A percentile compares a stretch with the other conserved stretches of the same genome.
phyloP scores from a whole-genome alignment of 2,329 filamentous ascomycete genomes.

The Chalara sp. region DNA sequence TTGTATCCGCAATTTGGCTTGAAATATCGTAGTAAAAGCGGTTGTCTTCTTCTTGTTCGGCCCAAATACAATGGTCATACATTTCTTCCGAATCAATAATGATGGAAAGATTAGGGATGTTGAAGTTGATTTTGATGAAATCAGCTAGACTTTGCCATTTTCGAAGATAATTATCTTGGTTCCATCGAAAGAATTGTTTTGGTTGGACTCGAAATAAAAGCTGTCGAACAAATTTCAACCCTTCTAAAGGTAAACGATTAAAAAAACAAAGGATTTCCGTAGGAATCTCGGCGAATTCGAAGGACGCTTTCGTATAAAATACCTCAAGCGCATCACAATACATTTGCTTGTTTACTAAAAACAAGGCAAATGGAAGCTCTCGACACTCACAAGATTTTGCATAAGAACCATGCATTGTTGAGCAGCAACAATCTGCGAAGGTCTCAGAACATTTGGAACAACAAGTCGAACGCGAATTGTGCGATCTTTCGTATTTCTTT shows the following conservation, averaged over 20 bases:
- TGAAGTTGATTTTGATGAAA: not conserved
- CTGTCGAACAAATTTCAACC: not conserved
- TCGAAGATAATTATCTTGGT: not conserved
- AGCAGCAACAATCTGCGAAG: slow-evolving; percentile 2
- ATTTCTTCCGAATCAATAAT: not conserved
- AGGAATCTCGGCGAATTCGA: not conserved
- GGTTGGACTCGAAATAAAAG: not conserved
- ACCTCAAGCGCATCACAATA: not conserved
- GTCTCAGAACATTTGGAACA: not conserved
- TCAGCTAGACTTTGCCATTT: not conserved
- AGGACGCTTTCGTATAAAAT: not conserved
- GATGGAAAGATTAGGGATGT: not conserved
- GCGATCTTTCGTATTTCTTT: not conserved
- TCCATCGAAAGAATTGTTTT: not conserved
- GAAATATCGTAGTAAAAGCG: not conserved
- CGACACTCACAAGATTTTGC: not conserved
- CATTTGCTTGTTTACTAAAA: slow-evolving; percentile 1
- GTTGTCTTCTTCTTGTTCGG: not conserved
- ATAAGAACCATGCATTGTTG: not conserved
- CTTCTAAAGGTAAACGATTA: not conserved
- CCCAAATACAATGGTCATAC: not conserved
- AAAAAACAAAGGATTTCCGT: not conserved
- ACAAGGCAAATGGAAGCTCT: not conserved
- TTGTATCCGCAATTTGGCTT: not conserved
- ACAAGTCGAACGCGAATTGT: not conserved